These are phyloP conservation scores for Cystofilobasidium capitatum DNA, from an alignment of 768 basidiomycete species.

Conservation along the genomic window DNA sequence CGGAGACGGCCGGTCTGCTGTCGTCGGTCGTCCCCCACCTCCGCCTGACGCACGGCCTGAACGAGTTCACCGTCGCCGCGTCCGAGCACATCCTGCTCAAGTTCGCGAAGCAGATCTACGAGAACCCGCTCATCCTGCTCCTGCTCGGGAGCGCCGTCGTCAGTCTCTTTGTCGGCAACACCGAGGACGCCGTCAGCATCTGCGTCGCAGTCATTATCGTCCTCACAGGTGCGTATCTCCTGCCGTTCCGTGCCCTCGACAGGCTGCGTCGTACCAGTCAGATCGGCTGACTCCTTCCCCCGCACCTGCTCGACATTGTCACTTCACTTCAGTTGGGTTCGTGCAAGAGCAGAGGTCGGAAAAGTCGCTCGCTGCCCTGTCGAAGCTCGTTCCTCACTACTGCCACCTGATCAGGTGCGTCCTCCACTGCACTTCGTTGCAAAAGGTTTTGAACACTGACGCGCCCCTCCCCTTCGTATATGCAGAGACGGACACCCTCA, in stretches of 20 bases:
- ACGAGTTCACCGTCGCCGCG: slow-evolving; percentile 79
- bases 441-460: neutral
- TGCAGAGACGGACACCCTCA: slow-evolving; percentile 53
- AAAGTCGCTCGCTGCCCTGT: slow-evolving; percentile 78
- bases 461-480: neutral
- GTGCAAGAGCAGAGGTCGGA: slow-evolving; percentile 92
- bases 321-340: slow-evolving; percentile 65
- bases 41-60: slow-evolving; percentile 67
- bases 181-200: slow-evolving; percentile 89
- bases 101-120: slow-evolving; percentile 90
- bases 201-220: slow-evolving; percentile 86
- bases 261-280: neutral
- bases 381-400: slow-evolving; percentile 78
- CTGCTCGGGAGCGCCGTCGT: slow-evolving; percentile 81
- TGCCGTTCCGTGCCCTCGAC: no score
- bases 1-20: slow-evolving; percentile 51
- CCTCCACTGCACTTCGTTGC: neutral
- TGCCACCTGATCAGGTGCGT: slow-evolving; percentile 70
- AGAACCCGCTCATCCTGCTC: slow-evolving; percentile 82
- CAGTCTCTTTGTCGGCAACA: slow-evolving; percentile 86
- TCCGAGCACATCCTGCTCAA: slow-evolving; percentile 74
- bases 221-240: slow-evolving; percentile 58
- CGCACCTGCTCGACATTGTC: neutral
- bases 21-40: slow-evolving; percentile 55
- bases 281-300: neutral